A percentile compares a stretch with the other conserved stretches of the same genome.
Evolutionary conservation across 768 basidiomycete genomes (phyloP).

Genomic region (Boletus vermiculosoides): DNA sequence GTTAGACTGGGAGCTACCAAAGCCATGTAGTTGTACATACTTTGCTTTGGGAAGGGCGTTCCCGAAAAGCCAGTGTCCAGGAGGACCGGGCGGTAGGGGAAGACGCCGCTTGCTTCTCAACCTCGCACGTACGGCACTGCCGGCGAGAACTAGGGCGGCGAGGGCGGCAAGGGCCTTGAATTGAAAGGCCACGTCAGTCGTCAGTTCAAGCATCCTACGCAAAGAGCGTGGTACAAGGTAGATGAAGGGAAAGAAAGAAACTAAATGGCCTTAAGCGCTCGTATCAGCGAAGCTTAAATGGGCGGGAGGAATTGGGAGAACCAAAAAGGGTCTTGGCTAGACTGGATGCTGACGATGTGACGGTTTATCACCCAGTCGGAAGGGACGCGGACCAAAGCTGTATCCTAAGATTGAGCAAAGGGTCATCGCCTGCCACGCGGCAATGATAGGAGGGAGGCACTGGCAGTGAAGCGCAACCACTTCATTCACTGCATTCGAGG

Average conservation of each 20-base stretch:
- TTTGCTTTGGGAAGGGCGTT: constrained; percentile 27
- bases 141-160: constrained; percentile 15
- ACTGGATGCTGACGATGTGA: background rate
- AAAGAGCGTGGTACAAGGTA: background rate
- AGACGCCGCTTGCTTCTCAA: constrained; percentile 15
- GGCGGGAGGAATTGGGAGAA: background rate
- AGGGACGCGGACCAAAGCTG: background rate
- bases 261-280: background rate
- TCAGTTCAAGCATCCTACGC: constrained; percentile 8
- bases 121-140: constrained; percentile 8
- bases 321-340: background rate
- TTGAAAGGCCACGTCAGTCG: constrained; percentile 5
- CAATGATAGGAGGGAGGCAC: too few relatives aligned
- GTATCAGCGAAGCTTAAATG: constrained; percentile 14
- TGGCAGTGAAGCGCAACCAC: background rate
- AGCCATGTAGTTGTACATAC: constrained; percentile 12
- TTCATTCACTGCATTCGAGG: background rate
- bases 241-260: background rate
- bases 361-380: background rate
- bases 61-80: constrained; percentile 35
- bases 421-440: background rate
- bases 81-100: constrained; percentile 32
- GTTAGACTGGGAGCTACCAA: background rate
- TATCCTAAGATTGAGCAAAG: background rate
- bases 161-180: constrained; percentile 21